Evolutionary conservation across 2,329 filamentous ascomycete species (phyloP), one percentile per base, ranked within the genome.

Genomic region (Cylindrodendrum hubeiense): DNA sequence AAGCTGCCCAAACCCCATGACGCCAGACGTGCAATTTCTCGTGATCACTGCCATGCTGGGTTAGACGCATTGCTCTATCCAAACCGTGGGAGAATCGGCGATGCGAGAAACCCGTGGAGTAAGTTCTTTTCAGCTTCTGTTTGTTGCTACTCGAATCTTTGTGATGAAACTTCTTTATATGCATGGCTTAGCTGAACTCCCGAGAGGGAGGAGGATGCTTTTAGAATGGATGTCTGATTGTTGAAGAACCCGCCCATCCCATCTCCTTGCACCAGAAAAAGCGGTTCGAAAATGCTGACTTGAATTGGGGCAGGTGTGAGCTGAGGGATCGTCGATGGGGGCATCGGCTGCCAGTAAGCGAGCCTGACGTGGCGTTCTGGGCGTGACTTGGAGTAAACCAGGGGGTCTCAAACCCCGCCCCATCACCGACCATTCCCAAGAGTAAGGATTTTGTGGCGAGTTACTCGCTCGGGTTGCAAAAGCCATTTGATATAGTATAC

Each of bases 101-200:
- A 8, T 19, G 17, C 1, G 37, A 33, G 5, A 22, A 13, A 21
- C 5, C 5, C 4, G 19, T 8, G 4, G 34, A 3, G 70, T 70
- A 69, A 67, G 63, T 60, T n/a, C 34, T 26, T 39, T n/a, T 26
- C 21, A 44, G 17, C 21, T 17, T 55, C 17, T 62, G 24, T 33
- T 5, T 19, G 12, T 34, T 17, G 17, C 9, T 39, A 37, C 49
- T 9, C 47, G 21, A 10, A 33, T 37, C 60, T 62, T 63, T 17
- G 69, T 77, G 76, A 78, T 78, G 74, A 78, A 46, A 71, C 67
- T 46, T 49, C 68, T 63, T 71, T 69, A 37, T 69, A 73, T 74
- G 75, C 75, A 78, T 78, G 76, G 76, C 76, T 78, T 77, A 77
- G 61, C 76, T 78, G 75, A 77, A 75, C 59, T 68, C 67, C 67